A percentile compares a stretch with the other conserved stretches of the same genome.
phyloP scores from a whole-genome alignment of 106 monocot species.

The Dioscorea zingiberensis region DNA sequence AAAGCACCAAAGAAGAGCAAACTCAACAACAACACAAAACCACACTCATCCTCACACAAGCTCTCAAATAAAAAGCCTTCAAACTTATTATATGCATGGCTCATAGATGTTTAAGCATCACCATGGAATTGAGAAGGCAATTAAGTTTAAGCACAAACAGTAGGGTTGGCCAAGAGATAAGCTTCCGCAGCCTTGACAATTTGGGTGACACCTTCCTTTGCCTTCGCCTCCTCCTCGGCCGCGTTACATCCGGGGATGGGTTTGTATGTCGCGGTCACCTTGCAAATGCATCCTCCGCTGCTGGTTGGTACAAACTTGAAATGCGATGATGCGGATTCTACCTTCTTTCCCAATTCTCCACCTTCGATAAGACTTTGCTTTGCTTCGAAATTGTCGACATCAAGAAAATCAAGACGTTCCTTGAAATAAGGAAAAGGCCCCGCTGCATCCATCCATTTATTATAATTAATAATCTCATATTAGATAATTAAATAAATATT shows the following conservation, averaged over 20 bases:
- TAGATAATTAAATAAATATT: not conserved
- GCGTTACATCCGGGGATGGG: not conserved
- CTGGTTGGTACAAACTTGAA: slow-evolving; percentile 12
- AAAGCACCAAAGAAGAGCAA: too few relatives aligned
- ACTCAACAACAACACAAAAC: too few relatives aligned
- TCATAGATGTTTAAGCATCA: too few relatives aligned
- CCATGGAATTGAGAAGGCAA: too few relatives aligned
- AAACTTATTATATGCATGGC: too few relatives aligned
- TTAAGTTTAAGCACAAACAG: not conserved
- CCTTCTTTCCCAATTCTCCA: slow-evolving; percentile 8
- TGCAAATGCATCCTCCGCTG: slow-evolving; percentile 21
- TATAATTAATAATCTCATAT: not conserved
- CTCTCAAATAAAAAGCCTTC: too few relatives aligned
- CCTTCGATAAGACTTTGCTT: slow-evolving; percentile 24
- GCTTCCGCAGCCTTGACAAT: not conserved
- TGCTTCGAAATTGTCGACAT: slow-evolving; percentile 14
- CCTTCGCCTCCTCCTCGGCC: not conserved
- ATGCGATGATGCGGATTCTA: slow-evolving; percentile 12
- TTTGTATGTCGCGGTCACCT: slow-evolving; percentile 20
- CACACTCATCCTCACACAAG: too few relatives aligned
- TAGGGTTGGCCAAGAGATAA: not conserved
- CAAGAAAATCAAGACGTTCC: slow-evolving; percentile 16
- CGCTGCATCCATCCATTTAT: not conserved
- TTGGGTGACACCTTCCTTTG: not conserved
- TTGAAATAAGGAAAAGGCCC: slow-evolving; percentile 13